Base-by-base conservation (phyloP, 331 rosid species). In the Telfairia occidentalis region DNA sequence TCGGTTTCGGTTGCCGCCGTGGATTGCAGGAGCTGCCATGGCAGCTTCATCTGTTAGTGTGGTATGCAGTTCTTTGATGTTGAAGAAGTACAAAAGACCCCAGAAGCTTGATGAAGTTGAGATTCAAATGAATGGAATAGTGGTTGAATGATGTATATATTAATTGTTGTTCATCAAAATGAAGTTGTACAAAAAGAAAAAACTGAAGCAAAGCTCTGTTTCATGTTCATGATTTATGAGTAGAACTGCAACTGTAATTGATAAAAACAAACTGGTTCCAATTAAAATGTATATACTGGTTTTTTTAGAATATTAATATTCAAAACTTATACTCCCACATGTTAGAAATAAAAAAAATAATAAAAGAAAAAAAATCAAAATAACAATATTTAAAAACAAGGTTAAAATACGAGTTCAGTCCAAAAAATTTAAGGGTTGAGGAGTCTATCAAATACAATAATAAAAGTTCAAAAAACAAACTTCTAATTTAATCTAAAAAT, bases 21-120 rank as follows among this genome's bases (percentile, higher is more conserved):
- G 97, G 96, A 81, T 93, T 76, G 98, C 98, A 21, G 98, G 98
- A 60, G 98, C 98, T 30, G 98, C 98, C 18, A 92, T 92, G 98
- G 98, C 98, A 32, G 96, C 98, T 24, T 92, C 98, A 59, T 92
- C 98, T 34, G 92, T 92, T 35, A 89, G 96, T 18, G 97, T 92
- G 26, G 98, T 92, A 58, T 92, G 97, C 46, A 90, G 96, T 70
- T 90, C 98, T 85, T 84, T 89, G 23, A 71, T 92, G 89, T 78
- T 92, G 83, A 90, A 85, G 81, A 83, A 86, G 72, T 92, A 92
- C 86, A 82, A 59, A 73, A 90, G 98, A 81, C 98, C 96, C 37
- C 85, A 73, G 77, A 87, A 82, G 82, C 83, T 90, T 30, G 84
- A 89, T 60, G 52, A 54, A 18, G n/a, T 37, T 42, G 45, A 37